phyloP scores from a whole-genome alignment of 225 moss, liverwort and hornwort species.

The Takakia lepidozioides region DNA sequence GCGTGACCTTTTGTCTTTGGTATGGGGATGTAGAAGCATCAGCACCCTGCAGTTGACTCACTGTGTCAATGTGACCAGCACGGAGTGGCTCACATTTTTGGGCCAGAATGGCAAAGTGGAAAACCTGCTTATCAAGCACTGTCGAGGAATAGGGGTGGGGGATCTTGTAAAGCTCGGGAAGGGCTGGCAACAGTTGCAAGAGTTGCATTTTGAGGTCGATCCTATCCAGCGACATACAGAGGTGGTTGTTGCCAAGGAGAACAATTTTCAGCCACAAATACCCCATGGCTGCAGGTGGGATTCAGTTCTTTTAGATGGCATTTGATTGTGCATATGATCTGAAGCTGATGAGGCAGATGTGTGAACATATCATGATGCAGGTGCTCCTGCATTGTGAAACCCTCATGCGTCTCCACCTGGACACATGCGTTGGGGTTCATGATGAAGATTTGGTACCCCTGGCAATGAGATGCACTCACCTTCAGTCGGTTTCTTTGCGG shows the following conservation, averaged over 20 bases:
- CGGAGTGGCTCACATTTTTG: conserved; percentile 40
- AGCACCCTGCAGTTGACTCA: conserved; percentile 26
- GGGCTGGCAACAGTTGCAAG: conserved; percentile 34
- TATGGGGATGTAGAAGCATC: conserved; percentile 27
- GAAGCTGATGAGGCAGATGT: neutral
- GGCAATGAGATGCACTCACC: conserved; percentile 8
- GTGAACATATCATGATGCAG: conserved; percentile 19
- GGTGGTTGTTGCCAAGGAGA: conserved; percentile 26
- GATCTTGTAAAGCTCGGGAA: conserved; percentile 24
- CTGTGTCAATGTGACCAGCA: conserved; percentile 30
- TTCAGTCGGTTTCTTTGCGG: conserved; percentile 22
- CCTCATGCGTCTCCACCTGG: conserved; percentile 20
- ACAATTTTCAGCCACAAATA: conserved; percentile 3
- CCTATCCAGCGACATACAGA: conserved; percentile 23
- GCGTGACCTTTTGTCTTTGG: conserved; percentile 43
- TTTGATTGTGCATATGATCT: too few species aligned
- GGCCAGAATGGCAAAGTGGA: conserved; percentile 26
- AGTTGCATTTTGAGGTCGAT: conserved; percentile 34
- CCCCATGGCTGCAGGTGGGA: too few species aligned
- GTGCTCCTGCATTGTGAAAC: conserved; percentile 1
- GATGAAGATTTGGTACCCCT: conserved; percentile 29
- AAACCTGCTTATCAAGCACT: conserved; percentile 29
- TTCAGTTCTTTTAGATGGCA: too few species aligned
- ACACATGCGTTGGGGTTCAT: conserved; percentile 31
- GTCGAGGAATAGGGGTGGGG: conserved; percentile 28